Percentiles rank a stretch among this genome's conserved stretches.
Evolutionary conservation across 768 basidiomycete genomes (phyloP).

Genomic region (Boletales sp.): DNA sequence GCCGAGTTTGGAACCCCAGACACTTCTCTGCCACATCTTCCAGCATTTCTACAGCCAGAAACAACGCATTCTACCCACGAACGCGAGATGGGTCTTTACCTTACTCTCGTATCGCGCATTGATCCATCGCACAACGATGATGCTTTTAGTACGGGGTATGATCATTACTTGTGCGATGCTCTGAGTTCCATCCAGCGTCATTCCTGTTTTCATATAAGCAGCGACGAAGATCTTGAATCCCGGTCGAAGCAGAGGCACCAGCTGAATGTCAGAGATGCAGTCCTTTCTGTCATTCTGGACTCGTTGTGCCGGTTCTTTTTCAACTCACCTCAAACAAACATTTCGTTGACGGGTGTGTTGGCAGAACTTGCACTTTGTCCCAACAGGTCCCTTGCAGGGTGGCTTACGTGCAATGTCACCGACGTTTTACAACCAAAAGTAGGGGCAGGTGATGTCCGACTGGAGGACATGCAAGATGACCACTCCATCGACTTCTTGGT

Average conservation of each 20-base stretch:
- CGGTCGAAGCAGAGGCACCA: slow-evolving; percentile 58
- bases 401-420: slow-evolving; percentile 68
- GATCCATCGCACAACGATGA: slow-evolving; percentile 67
- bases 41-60: slow-evolving; percentile 57
- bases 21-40: slow-evolving; percentile 17
- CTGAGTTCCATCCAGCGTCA: slow-evolving; percentile 64
- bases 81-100: slow-evolving; percentile 79
- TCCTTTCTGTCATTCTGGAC: slow-evolving; percentile 68
- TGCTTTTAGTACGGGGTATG: slow-evolving; percentile 81
- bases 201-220: slow-evolving; percentile 48
- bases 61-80: slow-evolving; percentile 80
- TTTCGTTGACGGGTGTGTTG: slow-evolving; percentile 81
- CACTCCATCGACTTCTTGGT: slow-evolving; percentile 75
- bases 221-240: slow-evolving; percentile 39
- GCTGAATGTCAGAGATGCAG: slow-evolving; percentile 74
- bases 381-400: slow-evolving; percentile 80
- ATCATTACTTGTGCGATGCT: slow-evolving; percentile 79
- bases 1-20: slow-evolving; percentile 12
- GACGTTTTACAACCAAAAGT: slow-evolving; percentile 30
- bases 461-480: slow-evolving; percentile 65
- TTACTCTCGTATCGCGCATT: slow-evolving; percentile 72
- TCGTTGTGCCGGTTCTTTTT: slow-evolving; percentile 76
- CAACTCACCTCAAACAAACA: slow-evolving; percentile 83
- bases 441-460: slow-evolving; percentile 6
- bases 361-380: slow-evolving; percentile 83